Evolutionary conservation across 192 early-diverging fungal species (phyloP), one percentile per base, ranked within the genome.

Genomic region (Coemansia sp.): DNA sequence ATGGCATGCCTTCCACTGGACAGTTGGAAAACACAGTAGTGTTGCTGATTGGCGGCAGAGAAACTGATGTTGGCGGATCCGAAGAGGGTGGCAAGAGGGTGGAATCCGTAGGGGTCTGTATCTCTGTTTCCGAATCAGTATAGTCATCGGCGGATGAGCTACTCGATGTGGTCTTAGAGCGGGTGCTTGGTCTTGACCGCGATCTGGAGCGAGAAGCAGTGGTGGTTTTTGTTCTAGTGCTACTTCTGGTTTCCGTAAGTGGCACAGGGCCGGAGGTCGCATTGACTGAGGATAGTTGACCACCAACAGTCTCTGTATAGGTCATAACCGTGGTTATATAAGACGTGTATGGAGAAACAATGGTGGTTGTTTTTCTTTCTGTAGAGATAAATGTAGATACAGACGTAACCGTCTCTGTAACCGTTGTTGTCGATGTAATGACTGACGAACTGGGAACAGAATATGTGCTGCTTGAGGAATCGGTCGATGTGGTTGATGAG

Each of bases 381-480:
- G 70, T 33, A 6, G 73, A 67, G 17, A 71, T 65, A 70, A 75
- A 66, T 8, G 78, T 81, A n/a, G 70, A 75, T 8, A 81, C 68
- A 0, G 78, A 72, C 14, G 73, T 81, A 15, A 75, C 36, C 28
- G 73, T 75, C 48, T 59, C 54, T 14, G 78, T 81, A 4, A 41
- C 66, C 2, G 78, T 73, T 35, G 37, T 51, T 2, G 72, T 73
- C 0, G 35, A 67, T 45, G 72, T 67, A n/a, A n/a, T 33, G 1
- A 59, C 34, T 2, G 66, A 43, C 12, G 22, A 3, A 28, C 51
- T 28, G 36, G 28, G 35, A 15, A 34, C 68, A 33, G 15, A 56
- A 54, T 43, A 5, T 32, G 53, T 37, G 22, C 1, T 28, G 22
- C 22, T 28, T 28, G 22, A 56, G 18, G 45, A 48, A 12, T 48